Conservation (phyloP, 768 basidiomycete genomes). For the Sistotremastrum niveocremeum region DNA sequence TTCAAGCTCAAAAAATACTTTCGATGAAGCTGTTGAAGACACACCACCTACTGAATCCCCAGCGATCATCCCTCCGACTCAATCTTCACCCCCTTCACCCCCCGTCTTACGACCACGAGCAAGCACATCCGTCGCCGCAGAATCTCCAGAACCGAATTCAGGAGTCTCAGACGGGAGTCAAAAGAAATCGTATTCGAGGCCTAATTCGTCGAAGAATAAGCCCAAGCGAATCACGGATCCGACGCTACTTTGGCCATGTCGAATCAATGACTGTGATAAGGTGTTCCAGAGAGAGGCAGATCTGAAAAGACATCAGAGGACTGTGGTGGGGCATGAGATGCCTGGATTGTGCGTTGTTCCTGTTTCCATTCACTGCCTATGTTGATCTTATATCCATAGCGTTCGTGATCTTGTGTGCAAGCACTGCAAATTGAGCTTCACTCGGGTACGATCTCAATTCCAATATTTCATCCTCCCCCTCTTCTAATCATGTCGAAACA, state of each 20-base stretch:
- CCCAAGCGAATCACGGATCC: constrained; percentile 32
- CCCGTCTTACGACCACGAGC: constrained; percentile 9
- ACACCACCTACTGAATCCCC: background rate
- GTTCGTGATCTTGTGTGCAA: too few relatives aligned
- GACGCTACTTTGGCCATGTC: constrained; percentile 51
- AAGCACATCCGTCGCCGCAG: too few relatives aligned
- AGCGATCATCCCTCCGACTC: constrained; percentile 12
- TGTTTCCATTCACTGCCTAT: constrained; percentile 15
- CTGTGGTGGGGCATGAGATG: constrained; percentile 62
- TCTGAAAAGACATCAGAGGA: constrained; percentile 69
- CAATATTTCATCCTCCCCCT: too few relatives aligned
- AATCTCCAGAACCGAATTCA: too few relatives aligned
- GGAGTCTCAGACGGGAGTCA: constrained; percentile 20
- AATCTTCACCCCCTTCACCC: constrained; percentile 4
- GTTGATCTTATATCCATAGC: too few relatives aligned
- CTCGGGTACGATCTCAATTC: too few relatives aligned
- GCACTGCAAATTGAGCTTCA: too few relatives aligned
- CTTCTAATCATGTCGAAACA: too few relatives aligned
- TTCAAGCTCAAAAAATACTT: too few relatives aligned
- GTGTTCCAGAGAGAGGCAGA: constrained; percentile 75
- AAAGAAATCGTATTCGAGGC: constrained; percentile 29
- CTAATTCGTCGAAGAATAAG: constrained; percentile 26
- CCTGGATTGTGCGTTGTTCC: constrained; percentile 47
- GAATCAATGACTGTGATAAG: constrained; percentile 70
- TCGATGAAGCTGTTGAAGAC: constrained; percentile 2